Conservation (phyloP, 768 basidiomycete species). For the Suillus subalutaceus region DNA sequence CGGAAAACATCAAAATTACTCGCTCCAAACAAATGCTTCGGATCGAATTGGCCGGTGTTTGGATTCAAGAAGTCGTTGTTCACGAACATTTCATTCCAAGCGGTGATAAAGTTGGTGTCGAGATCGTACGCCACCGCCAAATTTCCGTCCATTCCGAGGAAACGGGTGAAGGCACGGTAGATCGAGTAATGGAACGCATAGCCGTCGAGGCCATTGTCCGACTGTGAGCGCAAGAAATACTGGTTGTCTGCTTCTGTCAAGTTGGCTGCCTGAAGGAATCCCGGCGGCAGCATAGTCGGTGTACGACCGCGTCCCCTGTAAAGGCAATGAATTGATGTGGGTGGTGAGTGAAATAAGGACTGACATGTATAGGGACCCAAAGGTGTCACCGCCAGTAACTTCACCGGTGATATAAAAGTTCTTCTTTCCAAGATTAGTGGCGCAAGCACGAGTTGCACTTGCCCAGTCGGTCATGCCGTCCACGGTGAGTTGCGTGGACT, state of each 20-base stretch:
- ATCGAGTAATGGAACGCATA: slow-evolving; percentile 95
- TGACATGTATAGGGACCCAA: slow-evolving; percentile 84
- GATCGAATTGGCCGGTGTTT: slow-evolving; percentile 59
- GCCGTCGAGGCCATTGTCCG: slow-evolving; percentile 64
- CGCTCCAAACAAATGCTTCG: slow-evolving; percentile 88
- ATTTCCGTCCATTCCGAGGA: slow-evolving; percentile 96
- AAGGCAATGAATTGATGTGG: slow-evolving; percentile 6
- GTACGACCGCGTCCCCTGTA: slow-evolving; percentile 87
- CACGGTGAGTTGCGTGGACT: slow-evolving; percentile 89
- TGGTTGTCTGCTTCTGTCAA: slow-evolving; percentile 60
- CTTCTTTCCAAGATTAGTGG: slow-evolving; percentile 67
- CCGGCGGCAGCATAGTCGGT: slow-evolving; percentile 65
- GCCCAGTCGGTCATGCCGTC: slow-evolving; percentile 81
- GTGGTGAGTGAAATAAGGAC: slow-evolving; percentile 27
- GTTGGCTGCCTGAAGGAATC: slow-evolving; percentile 71
- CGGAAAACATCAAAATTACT: slow-evolving; percentile 95
- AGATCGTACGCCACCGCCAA: slow-evolving; percentile 88
- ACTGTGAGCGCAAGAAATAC: slow-evolving; percentile 77
- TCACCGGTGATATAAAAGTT: slow-evolving; percentile 94
- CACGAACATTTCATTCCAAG: slow-evolving; percentile 92
- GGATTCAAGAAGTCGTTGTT: slow-evolving; percentile 86
- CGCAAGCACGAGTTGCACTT: slow-evolving; percentile 72
- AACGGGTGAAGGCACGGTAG: slow-evolving; percentile 83
- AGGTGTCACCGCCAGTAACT: slow-evolving; percentile 92
- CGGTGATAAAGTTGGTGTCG: slow-evolving; percentile 78